Evolutionary conservation across 495 filamentous ascomycete species (phyloP).

Genomic region (Aspergillus bridgeri): DNA sequence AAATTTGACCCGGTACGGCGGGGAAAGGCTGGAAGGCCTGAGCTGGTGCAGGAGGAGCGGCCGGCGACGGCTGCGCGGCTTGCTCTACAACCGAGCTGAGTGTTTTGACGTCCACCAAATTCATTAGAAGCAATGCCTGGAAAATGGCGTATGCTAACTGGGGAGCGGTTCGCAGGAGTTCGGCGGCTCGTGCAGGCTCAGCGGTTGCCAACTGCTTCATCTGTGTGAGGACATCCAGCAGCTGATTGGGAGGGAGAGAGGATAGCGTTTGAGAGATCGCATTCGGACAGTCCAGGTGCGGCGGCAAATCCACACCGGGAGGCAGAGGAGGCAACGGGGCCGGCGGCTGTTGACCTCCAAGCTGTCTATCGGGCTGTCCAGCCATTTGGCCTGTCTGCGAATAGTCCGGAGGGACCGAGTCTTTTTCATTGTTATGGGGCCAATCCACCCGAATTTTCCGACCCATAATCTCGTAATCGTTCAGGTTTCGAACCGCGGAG

Average conservation of each 20-base stretch:
- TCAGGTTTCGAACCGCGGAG: conserved; percentile 91
- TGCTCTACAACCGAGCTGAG: conserved; percentile 58
- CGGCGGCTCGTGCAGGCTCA: conserved; percentile 80
- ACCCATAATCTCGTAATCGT: conserved; percentile 94
- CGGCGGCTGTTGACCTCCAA: conserved; percentile 34
- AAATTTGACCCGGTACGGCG: conserved; percentile 38
- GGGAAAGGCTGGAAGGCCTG: conserved; percentile 34
- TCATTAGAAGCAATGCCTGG: conserved; percentile 89
- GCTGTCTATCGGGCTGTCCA: conserved; percentile 30
- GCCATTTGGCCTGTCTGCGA: conserved; percentile 31
- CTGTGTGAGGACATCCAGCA: conserved; percentile 90
- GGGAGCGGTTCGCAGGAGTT: conserved; percentile 83
- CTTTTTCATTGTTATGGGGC: conserved; percentile 82
- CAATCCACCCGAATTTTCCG: conserved; percentile 93
- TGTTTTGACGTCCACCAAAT: conserved; percentile 71
- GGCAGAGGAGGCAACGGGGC: conserved; percentile 72
- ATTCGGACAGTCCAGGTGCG: conserved; percentile 77
- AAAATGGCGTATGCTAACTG: conserved; percentile 96
- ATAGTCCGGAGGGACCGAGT: conserved; percentile 59
- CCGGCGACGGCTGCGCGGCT: conserved; percentile 36
- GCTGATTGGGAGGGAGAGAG: conserved; percentile 78
- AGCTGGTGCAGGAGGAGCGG: conserved; percentile 30
- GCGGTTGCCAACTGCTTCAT: conserved; percentile 84
- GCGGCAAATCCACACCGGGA: conserved; percentile 75
- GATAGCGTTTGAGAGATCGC: conserved; percentile 87